phyloP scores from a whole-genome alignment of 2,329 filamentous ascomycete genomes.

The Pseudogymnoascus sp. region DNA sequence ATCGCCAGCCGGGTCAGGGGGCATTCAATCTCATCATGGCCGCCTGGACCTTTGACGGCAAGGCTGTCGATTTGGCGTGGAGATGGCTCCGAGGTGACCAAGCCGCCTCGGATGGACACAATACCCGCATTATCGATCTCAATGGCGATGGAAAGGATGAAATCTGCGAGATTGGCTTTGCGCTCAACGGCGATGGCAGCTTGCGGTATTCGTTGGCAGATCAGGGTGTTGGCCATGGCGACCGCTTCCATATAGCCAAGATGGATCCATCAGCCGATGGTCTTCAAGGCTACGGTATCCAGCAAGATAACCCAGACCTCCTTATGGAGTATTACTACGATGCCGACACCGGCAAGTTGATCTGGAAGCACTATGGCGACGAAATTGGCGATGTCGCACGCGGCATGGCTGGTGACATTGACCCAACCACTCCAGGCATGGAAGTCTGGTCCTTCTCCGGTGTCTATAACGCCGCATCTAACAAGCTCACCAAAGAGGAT shows the following conservation, averaged over 20 bases:
- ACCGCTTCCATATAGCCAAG: conserved; percentile 5
- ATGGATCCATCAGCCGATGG: neutral
- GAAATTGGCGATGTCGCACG: neutral
- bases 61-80: neutral
- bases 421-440: neutral
- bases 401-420: conserved; percentile 6
- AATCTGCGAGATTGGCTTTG: neutral
- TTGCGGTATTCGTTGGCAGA: neutral
- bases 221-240: neutral
- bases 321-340: neutral
- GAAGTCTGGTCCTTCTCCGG: neutral
- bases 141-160: neutral
- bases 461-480: neutral
- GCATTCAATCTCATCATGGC: neutral
- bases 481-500: neutral
- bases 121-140: neutral
- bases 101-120: neutral
- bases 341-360: neutral
- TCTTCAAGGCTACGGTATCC: neutral
- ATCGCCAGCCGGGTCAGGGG: neutral
- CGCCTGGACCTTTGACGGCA: neutral
- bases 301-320: neutral
- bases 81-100: neutral
- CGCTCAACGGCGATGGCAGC: neutral
- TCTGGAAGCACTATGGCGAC: neutral